phyloP scores from a whole-genome alignment of 805 yeast genomes.

The Yarrowia osloensis region DNA sequence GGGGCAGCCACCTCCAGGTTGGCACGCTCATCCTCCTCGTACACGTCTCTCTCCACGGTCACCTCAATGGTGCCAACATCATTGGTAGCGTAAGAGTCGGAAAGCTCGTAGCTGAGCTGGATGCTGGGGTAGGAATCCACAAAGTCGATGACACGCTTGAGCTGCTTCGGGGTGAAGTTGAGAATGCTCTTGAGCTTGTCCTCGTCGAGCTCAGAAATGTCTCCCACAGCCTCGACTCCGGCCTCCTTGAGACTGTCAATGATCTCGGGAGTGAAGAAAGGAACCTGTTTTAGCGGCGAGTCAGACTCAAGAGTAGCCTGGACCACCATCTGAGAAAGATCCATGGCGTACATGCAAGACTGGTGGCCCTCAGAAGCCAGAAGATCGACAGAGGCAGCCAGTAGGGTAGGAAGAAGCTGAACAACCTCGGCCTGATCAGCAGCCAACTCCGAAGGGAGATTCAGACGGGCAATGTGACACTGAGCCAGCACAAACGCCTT shows the following conservation, averaged over 20 bases:
- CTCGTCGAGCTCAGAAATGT: slow-evolving; percentile 74
- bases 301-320: slow-evolving; percentile 87
- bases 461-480: slow-evolving; percentile 72
- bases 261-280: slow-evolving; percentile 56
- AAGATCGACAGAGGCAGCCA: slow-evolving; percentile 72
- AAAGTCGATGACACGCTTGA: slow-evolving; percentile 72
- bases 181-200: slow-evolving; percentile 43
- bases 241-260: slow-evolving; percentile 56
- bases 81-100: slow-evolving; percentile 49
- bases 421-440: slow-evolving; percentile 60
- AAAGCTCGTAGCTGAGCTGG: slow-evolving; percentile 60
- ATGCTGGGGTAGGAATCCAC: slow-evolving; percentile 88
- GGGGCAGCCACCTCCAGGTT: slow-evolving; percentile 62
- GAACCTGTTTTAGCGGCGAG: slow-evolving; percentile 77
- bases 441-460: slow-evolving; percentile 61
- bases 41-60: slow-evolving; percentile 48
- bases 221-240: slow-evolving; percentile 72
- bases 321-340: slow-evolving; percentile 80
- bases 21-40: slow-evolving; percentile 67
- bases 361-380: slow-evolving; percentile 78
- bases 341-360: slow-evolving; percentile 81
- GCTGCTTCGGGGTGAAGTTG: slow-evolving; percentile 26
- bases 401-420: slow-evolving; percentile 50
- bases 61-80: slow-evolving; percentile 51
- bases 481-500: slow-evolving; percentile 78